phyloP scores from a whole-genome alignment of 1,284 basidiomycete genomes.

The Trametes pubescens region DNA sequence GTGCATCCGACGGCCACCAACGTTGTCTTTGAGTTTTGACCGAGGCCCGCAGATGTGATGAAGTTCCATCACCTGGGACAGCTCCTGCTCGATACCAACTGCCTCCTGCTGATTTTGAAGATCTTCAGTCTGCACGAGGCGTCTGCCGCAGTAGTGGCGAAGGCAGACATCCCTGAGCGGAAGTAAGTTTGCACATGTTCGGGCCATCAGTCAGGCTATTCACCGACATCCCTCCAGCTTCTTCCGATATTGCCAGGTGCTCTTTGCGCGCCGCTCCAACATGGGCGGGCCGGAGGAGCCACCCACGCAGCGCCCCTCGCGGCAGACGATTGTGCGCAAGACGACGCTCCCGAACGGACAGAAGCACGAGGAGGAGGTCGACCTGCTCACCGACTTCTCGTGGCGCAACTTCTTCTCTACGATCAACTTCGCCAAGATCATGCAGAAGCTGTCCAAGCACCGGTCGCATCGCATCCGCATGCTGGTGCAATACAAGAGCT shows the following conservation, averaged over 20 bases:
- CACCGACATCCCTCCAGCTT: slow-evolving; percentile 64
- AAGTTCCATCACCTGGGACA: slow-evolving; percentile 98
- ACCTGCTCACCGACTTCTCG: slow-evolving; percentile 92
- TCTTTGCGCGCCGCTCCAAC: slow-evolving; percentile 72
- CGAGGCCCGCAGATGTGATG: slow-evolving; percentile 79
- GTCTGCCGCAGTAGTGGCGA: slow-evolving; percentile 81
- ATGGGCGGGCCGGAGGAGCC: slow-evolving; percentile 57
- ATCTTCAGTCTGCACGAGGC: slow-evolving; percentile 98
- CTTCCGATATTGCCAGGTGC: slow-evolving; percentile 91
- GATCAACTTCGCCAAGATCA: slow-evolving; percentile 98
- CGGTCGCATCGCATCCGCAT: slow-evolving; percentile 95
- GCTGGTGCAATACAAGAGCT: slow-evolving; percentile 98
- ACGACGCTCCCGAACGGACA: slow-evolving; percentile 72
- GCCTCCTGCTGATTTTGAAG: slow-evolving; percentile 93
- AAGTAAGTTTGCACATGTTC: slow-evolving; percentile 62
- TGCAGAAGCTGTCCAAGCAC: slow-evolving; percentile 97
- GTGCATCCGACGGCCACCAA: slow-evolving; percentile 42
- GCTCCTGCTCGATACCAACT: slow-evolving; percentile 95
- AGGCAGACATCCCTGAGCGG: slow-evolving; percentile 88
- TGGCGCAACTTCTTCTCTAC: slow-evolving; percentile 98
- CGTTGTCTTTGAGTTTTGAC: slow-evolving; percentile 17
- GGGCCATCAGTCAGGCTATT: slow-evolving; percentile 7
- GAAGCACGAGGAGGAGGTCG: slow-evolving; percentile 84
- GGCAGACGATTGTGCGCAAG: slow-evolving; percentile 63
- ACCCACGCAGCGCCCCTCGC: slow-evolving; percentile 60